These are phyloP conservation scores for Boletus rubroflammeus DNA, from an alignment of 768 basidiomycete species.

Conservation along the genomic window DNA sequence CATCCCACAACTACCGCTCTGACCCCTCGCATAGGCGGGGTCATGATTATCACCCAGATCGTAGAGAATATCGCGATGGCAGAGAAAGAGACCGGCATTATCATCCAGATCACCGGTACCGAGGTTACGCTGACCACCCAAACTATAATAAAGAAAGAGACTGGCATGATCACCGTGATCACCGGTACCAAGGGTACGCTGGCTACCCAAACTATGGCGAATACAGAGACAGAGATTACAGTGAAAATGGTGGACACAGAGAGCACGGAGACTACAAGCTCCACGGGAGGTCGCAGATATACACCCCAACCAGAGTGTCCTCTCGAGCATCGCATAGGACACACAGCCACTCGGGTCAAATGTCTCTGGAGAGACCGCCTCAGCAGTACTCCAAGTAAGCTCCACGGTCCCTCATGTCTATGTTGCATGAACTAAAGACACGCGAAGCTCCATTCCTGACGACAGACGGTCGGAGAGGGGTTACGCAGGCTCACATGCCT, in stretches of 20 bases:
- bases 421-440: conserved; percentile 5
- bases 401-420: not conserved
- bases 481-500: conserved; percentile 16
- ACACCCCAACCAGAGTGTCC: conserved; percentile 19
- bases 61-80: conserved; percentile 21
- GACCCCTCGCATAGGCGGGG: conserved; percentile 24
- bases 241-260: conserved; percentile 14
- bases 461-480: conserved; percentile 27
- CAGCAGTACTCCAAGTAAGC: conserved; percentile 22
- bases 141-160: conserved; percentile 12
- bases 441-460: conserved; percentile 19
- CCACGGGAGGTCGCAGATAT: conserved; percentile 13
- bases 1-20: conserved; percentile 21
- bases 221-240: conserved; percentile 9
- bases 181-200: conserved; percentile 16
- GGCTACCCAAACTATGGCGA: conserved; percentile 16
- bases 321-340: conserved; percentile 30
- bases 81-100: conserved; percentile 19
- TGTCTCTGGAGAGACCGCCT: conserved; percentile 12
- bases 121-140: conserved; percentile 17
- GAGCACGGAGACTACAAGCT: conserved; percentile 13
- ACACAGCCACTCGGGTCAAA: conserved; percentile 18
- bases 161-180: conserved; percentile 19
- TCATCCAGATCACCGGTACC: conserved; percentile 21
- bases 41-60: conserved; percentile 20